Conservation (phyloP, 1,139 yeast species). For the Geotrichum phurueaensis region DNA sequence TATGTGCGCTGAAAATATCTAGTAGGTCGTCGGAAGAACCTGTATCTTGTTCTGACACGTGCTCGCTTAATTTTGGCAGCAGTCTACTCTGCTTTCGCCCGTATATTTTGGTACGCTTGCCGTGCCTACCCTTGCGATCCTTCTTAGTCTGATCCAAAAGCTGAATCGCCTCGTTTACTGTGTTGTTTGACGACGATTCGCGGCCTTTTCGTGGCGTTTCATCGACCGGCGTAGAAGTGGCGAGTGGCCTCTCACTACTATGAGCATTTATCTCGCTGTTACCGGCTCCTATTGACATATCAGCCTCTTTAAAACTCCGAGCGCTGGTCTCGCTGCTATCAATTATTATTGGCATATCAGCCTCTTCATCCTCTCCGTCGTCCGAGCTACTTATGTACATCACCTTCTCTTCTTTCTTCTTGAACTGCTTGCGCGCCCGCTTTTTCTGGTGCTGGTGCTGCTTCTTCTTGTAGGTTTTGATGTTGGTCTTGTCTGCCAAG, state of each 20-base stretch:
- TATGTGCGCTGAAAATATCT: not conserved
- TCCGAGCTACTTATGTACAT: not conserved
- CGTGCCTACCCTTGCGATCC: not conserved
- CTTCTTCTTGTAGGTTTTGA: not conserved
- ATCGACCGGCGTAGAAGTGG: not conserved
- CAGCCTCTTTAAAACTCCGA: not conserved
- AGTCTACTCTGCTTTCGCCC: not conserved
- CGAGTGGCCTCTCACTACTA: not conserved
- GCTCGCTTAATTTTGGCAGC: not conserved
- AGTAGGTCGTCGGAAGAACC: not conserved
- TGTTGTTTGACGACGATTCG: not conserved
- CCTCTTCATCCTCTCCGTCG: not conserved
- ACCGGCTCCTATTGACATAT: not conserved
- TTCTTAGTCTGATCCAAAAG: not conserved
- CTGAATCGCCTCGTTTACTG: not conserved
- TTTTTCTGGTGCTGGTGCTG: not conserved
- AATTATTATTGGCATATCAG: not conserved
- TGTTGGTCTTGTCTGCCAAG: constrained; percentile 3
- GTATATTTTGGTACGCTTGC: not conserved
- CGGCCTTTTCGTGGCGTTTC: not conserved
- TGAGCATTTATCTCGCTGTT: not conserved
- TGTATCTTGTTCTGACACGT: not conserved
- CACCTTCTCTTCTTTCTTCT: not conserved
- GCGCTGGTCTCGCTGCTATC: not conserved
- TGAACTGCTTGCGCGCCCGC: not conserved